A percentile compares a stretch with the other conserved stretches of the same genome.
Conservation (phyloP, 1,284 basidiomycete genomes). For the Melampsora larici-populina region DNA sequence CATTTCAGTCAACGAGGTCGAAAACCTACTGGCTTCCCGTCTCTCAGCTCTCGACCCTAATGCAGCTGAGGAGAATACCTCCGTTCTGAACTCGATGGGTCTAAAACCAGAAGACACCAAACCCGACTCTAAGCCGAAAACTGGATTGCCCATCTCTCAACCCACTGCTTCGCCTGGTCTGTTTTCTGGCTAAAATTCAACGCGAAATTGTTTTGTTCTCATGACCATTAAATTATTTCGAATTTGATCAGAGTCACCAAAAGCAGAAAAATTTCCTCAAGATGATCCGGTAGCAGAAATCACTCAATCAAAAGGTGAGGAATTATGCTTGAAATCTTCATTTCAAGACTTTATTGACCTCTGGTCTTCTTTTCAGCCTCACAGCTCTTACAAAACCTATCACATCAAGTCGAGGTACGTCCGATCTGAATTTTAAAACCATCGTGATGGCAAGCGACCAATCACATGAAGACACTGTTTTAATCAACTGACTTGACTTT, state of each 20-base stretch:
- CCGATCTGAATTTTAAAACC: neutral
- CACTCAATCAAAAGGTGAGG: neutral
- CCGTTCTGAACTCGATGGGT: slow-evolving; percentile 21
- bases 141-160: neutral
- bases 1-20: slow-evolving; percentile 16
- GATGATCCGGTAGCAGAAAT: neutral
- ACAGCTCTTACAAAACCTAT: slow-evolving; percentile 37
- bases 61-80: slow-evolving; percentile 24
- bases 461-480: neutral
- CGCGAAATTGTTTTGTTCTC: too few species aligned
- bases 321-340: too few species aligned
- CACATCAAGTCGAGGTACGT: slow-evolving; percentile 42
- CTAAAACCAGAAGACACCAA: slow-evolving; percentile 2
- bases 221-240: too few species aligned
- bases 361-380: slow-evolving; percentile 19
- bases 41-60: slow-evolving; percentile 35
- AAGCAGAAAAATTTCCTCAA: too few species aligned
- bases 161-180: neutral
- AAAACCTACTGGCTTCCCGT: slow-evolving; percentile 28
- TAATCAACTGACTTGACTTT: neutral
- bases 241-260: too few species aligned
- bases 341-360: neutral
- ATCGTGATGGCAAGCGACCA: neutral
- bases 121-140: neutral
- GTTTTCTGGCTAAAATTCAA: neutral